Conservation (phyloP, 208 protist species). For the Crithidia mellificae region DNA sequence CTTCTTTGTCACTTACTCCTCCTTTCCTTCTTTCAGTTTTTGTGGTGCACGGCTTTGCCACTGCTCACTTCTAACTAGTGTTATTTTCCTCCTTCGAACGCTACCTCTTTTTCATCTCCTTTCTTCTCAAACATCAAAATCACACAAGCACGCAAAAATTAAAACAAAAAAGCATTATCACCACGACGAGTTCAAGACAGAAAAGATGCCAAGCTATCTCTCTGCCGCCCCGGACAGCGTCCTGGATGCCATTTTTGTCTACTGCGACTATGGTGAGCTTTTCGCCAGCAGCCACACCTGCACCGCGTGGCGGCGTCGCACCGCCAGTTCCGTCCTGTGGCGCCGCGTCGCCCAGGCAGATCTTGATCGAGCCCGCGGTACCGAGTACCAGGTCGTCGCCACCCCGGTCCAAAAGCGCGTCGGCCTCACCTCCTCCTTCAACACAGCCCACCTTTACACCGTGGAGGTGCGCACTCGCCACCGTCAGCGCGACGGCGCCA, state of each 20-base stretch:
- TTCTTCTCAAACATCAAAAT: not conserved
- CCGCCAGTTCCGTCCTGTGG: conserved; percentile 15
- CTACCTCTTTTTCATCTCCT: too few species aligned
- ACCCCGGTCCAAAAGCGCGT: conserved; percentile 14
- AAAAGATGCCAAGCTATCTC: conserved; percentile 11
- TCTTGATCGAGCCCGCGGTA: conserved; percentile 17
- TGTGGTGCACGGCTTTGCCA: too few species aligned
- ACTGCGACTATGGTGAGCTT: conserved; percentile 40
- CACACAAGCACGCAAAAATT: too few species aligned
- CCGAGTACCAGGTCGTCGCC: conserved; percentile 23
- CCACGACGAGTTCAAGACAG: too few species aligned
- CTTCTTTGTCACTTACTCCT: too few species aligned
- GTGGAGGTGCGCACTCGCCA: conserved; percentile 20
- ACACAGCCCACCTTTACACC: conserved; percentile 8
- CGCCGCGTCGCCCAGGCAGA: conserved; percentile 19
- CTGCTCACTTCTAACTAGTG: too few species aligned
- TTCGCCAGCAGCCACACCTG: conserved; percentile 28
- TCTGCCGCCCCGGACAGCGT: conserved; percentile 10
- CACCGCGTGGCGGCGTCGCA: conserved; percentile 11
- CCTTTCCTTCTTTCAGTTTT: too few species aligned
- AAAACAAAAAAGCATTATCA: too few species aligned
- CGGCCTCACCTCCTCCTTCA: conserved; percentile 15
- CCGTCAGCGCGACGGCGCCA: not conserved
- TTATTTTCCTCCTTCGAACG: too few species aligned
- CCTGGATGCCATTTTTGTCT: conserved; percentile 33